Base-by-base conservation (phyloP, 257 asterid species). In the Hygrophila difformis region DNA sequence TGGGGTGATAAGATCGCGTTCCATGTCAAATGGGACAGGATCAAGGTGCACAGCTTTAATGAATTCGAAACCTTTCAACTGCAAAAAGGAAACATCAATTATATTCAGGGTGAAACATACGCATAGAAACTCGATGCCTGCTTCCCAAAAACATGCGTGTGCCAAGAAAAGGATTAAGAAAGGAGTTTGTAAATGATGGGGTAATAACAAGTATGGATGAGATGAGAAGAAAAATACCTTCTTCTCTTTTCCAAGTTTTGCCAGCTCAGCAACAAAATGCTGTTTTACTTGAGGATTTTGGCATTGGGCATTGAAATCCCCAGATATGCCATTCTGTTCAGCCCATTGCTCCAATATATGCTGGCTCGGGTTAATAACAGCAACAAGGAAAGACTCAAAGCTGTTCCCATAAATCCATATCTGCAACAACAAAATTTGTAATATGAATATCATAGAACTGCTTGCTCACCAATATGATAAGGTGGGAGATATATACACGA, bases 401-500 rank as follows among this genome's bases (percentile, higher is more conserved):
- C 98, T 89, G 70, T 79, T 89, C 46, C 98, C 98, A 10, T 89
- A 85, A 12, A 89, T 51, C 98, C 98, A 89, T 60, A 85, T 75
- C 98, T 89, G 92, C 62, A 64, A 40, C 54, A 18, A 12, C 18
- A n/a, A 57, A 17, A 11, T 12, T 5, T 10, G 12, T 0, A 23
- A 48, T 8, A 38, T 26, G 36, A 26, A 54, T 39, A 31, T 29
- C 42, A 48, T 39, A 55, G 5, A 33, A 19, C 44, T 31, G 52
- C 20, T 12, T 18, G 12, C 31, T 39, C n/a, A 51, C 41, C 57
- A 29, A 29, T 33, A 46, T 18, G 23, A 8, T 22, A 42, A 49
- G 39, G n/a, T n/a, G n/a, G n/a, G n/a, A n/a, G n/a, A n/a, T n/a
- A n/a, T n/a, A n/a, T n/a, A n/a, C n/a, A n/a, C n/a, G n/a, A n/a